Percentiles rank a stretch among this genome's conserved stretches.
Evolutionary conservation across 352 stramenopile species (phyloP).

Genomic region (Detonula confervacea): DNA sequence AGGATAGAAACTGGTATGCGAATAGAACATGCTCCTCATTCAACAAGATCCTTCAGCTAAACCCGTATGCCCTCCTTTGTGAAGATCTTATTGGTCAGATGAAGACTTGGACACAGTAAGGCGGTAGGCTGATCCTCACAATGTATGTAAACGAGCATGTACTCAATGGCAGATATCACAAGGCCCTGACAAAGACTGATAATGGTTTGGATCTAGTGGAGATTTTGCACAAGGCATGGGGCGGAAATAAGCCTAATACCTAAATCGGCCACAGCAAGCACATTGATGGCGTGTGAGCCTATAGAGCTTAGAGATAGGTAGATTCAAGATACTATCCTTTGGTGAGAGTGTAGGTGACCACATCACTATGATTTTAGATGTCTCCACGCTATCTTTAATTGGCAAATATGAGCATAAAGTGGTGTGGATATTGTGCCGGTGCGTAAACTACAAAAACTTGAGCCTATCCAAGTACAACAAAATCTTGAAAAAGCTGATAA

Average conservation of each 20-base stretch:
- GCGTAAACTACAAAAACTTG: not conserved
- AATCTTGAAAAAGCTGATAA: not conserved
- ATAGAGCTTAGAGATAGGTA: constrained; percentile 9
- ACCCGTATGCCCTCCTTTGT: constrained; percentile 12
- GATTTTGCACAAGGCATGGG: constrained; percentile 5
- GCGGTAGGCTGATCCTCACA: constrained; percentile 28
- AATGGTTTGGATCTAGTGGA: constrained; percentile 1
- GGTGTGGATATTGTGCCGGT: not conserved
- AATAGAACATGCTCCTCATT: constrained; percentile 26
- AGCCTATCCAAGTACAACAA: not conserved
- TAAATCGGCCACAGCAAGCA: constrained; percentile 6
- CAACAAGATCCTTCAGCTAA: not conserved
- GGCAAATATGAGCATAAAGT: constrained; percentile 6
- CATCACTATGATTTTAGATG: constrained; percentile 27
- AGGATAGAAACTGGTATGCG: not conserved
- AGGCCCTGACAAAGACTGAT: too few species aligned
- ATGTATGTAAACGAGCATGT: constrained; percentile 25
- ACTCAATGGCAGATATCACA: not conserved
- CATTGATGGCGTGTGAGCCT: constrained; percentile 27
- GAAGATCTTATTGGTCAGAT: constrained; percentile 20
- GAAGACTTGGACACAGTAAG: not conserved
- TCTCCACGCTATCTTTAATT: constrained; percentile 19
- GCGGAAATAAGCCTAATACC: constrained; percentile 17
- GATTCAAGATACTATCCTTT: constrained; percentile 11
- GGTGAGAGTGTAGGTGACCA: constrained; percentile 19